These are phyloP conservation scores for Hericium coralloides DNA, from an alignment of 768 basidiomycete genomes.

Conservation along the genomic window DNA sequence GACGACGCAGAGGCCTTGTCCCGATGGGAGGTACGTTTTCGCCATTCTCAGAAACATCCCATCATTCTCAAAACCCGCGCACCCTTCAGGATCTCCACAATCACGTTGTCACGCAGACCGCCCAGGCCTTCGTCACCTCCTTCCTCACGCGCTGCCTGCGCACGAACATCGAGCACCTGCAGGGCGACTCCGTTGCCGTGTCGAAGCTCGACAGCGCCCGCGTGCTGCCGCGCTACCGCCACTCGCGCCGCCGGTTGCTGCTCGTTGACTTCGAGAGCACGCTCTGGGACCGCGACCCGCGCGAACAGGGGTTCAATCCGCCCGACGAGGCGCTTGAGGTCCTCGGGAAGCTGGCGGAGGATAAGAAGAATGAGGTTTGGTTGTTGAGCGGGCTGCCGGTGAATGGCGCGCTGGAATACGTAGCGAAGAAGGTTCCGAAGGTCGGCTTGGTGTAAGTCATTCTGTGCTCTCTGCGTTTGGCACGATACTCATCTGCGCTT, in stretches of 20 bases:
- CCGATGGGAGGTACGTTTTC: slow-evolving; percentile 59
- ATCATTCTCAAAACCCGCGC: not conserved
- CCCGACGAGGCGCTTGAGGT: slow-evolving; percentile 33
- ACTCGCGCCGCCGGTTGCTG: slow-evolving; percentile 55
- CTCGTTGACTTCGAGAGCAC: slow-evolving; percentile 76
- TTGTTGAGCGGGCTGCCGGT: slow-evolving; percentile 67
- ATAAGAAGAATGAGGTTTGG: slow-evolving; percentile 73
- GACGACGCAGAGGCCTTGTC: slow-evolving; percentile 57
- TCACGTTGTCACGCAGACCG: slow-evolving; percentile 81
- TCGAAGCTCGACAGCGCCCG: slow-evolving; percentile 34
- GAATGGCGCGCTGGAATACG: slow-evolving; percentile 46
- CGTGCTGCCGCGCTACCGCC: slow-evolving; percentile 61
- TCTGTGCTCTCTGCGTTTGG: not conserved
- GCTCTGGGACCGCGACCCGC: slow-evolving; percentile 58
- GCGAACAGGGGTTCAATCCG: slow-evolving; percentile 17
- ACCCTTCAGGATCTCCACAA: slow-evolving; percentile 55
- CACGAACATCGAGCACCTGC: slow-evolving; percentile 59
- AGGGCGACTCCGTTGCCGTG: slow-evolving; percentile 30
- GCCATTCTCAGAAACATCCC: not conserved
- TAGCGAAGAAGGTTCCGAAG: slow-evolving; percentile 51
- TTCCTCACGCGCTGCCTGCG: slow-evolving; percentile 73
- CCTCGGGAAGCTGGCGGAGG: slow-evolving; percentile 49
- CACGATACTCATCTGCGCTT: not conserved
- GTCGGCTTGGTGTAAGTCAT: slow-evolving; percentile 64
- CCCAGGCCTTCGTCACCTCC: slow-evolving; percentile 71